These are phyloP conservation scores for Aspergillus clavatus DNA, from an alignment of 2,329 filamentous ascomycete genomes.

Conservation along the genomic window DNA sequence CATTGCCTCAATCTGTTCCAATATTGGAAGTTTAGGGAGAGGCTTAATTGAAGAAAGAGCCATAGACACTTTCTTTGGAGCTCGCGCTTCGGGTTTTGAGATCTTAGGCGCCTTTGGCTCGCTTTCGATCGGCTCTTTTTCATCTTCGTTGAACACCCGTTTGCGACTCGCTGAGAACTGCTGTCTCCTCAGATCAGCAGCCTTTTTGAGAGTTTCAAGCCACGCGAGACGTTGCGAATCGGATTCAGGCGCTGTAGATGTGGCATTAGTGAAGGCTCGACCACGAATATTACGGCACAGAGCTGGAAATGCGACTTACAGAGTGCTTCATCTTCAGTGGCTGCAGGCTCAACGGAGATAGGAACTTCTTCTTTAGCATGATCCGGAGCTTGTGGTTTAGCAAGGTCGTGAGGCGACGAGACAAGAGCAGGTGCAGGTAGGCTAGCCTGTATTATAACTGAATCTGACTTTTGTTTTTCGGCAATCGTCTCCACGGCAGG, in stretches of 20 bases:
- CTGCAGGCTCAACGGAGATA: not conserved
- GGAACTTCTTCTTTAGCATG: not conserved
- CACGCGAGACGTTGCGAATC: constrained; percentile 12
- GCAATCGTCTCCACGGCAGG: not conserved
- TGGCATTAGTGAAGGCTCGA: not conserved
- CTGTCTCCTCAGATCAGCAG: constrained; percentile 22
- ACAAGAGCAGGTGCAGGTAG: not conserved
- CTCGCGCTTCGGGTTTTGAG: constrained; percentile 13
- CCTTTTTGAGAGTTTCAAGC: constrained; percentile 18
- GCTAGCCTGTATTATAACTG: not conserved
- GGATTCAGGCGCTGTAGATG: constrained; percentile 4
- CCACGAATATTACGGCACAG: not conserved
- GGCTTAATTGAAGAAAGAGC: constrained; percentile 29
- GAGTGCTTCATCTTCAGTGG: not conserved
- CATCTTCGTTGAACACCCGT: constrained; percentile 22
- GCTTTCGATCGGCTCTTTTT: constrained; percentile 9
- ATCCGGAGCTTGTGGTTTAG: not conserved
- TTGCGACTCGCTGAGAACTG: constrained; percentile 23
- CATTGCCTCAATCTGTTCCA: constrained; percentile 29
- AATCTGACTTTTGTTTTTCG: not conserved
- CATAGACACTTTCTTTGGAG: constrained; percentile 22
- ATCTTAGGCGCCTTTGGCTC: constrained; percentile 24
- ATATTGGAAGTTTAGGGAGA: constrained; percentile 31
- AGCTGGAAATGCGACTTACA: not conserved
- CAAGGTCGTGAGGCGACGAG: not conserved